Percentiles rank a stretch among this genome's conserved stretches.
Conservation (phyloP, 176 grass and related monocot species). For the Oryza coarctata region DNA sequence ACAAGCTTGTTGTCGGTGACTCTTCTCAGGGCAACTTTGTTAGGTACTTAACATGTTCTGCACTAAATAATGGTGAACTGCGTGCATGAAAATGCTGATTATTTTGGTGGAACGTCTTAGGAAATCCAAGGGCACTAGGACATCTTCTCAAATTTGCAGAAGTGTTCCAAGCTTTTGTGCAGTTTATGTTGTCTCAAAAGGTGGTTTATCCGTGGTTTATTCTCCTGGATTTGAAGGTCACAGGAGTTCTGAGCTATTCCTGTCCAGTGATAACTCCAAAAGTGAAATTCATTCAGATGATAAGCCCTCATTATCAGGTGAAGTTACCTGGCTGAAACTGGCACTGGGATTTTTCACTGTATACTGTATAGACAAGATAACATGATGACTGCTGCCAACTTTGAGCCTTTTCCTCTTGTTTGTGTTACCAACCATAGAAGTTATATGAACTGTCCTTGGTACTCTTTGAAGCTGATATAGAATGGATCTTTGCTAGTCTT, state of each 20-base stretch:
- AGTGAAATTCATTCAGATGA: conserved; percentile 36
- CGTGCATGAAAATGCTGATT: conserved; percentile 18
- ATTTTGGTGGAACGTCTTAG: conserved; percentile 32
- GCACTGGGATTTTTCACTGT: not conserved
- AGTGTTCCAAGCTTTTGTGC: conserved; percentile 49
- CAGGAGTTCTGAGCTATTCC: conserved; percentile 20
- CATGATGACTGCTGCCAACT: conserved; percentile 13
- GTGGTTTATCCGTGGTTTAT: conserved; percentile 46
- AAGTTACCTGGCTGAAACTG: not conserved
- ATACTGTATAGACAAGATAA: not conserved
- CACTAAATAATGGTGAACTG: conserved; percentile 4
- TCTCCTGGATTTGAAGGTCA: conserved; percentile 33
- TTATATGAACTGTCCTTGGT: conserved; percentile 27
- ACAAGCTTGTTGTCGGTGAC: conserved; percentile 54
- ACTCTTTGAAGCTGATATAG: conserved; percentile 8
- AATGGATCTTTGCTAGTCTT: conserved; percentile 9
- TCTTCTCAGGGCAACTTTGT: conserved; percentile 45
- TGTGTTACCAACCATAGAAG: conserved; percentile 7
- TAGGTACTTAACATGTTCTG: conserved; percentile 28
- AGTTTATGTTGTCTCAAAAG: conserved; percentile 54
- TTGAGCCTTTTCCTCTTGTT: conserved; percentile 12
- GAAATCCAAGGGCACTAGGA: conserved; percentile 42
- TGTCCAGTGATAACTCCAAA: conserved; percentile 25
- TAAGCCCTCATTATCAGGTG: conserved; percentile 40
- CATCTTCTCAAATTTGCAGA: conserved; percentile 39